Evolutionary conservation across 495 filamentous ascomycete species (phyloP).

Genomic region (Xylaria cubensis): DNA sequence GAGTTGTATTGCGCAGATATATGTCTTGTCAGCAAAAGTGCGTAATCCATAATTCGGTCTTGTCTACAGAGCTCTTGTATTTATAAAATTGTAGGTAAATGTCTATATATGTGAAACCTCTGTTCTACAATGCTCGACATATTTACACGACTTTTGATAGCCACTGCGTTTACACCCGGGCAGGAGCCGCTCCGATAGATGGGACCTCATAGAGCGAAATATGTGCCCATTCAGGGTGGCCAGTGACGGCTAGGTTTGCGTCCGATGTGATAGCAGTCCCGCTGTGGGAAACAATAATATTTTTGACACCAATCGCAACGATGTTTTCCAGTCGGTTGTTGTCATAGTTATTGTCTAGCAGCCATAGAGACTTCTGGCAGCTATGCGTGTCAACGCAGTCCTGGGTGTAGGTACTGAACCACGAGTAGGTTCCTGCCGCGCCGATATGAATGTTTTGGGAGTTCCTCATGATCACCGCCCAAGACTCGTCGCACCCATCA

Average conservation of each 20-base stretch:
- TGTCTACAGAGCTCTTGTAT: too few relatives aligned
- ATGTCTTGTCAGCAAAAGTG: background rate
- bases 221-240: constrained; percentile 44
- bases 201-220: constrained; percentile 23
- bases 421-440: constrained; percentile 73
- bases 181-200: constrained; percentile 50
- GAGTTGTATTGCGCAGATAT: background rate
- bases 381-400: constrained; percentile 70
- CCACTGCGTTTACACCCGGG: constrained; percentile 33
- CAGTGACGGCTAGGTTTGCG: constrained; percentile 79
- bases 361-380: constrained; percentile 63
- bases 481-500: constrained; percentile 59
- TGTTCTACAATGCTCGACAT: background rate
- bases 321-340: constrained; percentile 19
- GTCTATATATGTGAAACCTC: background rate
- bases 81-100: background rate
- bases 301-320: constrained; percentile 18
- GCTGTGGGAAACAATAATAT: constrained; percentile 17
- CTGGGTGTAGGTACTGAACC: constrained; percentile 70
- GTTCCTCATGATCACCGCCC: constrained; percentile 67
- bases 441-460: constrained; percentile 64
- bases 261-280: constrained; percentile 76
- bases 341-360: constrained; percentile 11
- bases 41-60: background rate
- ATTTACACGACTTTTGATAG: background rate